Evolutionary conservation across 495 filamentous ascomycete species (phyloP).

Genomic region (Neurospora sp.): DNA sequence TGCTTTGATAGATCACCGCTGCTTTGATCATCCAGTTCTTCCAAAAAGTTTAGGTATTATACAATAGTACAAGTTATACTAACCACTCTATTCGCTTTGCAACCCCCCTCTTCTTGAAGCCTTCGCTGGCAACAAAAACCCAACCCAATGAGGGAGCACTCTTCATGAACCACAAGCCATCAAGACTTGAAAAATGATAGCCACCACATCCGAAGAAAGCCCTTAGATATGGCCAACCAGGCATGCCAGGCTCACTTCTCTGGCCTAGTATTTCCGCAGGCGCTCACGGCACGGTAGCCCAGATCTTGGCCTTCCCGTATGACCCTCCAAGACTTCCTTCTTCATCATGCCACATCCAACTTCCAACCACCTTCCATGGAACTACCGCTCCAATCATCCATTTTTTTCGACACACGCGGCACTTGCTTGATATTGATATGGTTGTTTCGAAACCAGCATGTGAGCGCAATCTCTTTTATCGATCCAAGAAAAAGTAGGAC

Average conservation of each 20-base stretch:
- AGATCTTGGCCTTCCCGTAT: not conserved
- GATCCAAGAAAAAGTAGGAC: not conserved
- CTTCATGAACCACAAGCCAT: not conserved
- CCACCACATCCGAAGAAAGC: not conserved
- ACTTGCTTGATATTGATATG: not conserved
- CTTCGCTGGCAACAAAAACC: not conserved
- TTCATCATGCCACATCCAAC: not conserved
- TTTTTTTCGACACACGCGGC: not conserved
- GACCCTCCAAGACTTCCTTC: not conserved
- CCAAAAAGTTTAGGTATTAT: not conserved
- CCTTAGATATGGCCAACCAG: not conserved
- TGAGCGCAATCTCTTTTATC: not conserved
- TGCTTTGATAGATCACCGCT: not conserved
- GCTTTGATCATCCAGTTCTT: not conserved
- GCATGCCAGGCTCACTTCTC: not conserved
- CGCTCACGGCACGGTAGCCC: not conserved
- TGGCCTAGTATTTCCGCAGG: not conserved
- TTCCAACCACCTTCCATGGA: not conserved
- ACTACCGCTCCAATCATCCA: not conserved
- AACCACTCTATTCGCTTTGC: not conserved
- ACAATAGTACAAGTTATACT: not conserved
- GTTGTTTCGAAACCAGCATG: not conserved
- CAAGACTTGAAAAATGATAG: not conserved
- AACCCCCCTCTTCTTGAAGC: not conserved
- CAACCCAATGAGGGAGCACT: not conserved